Evolutionary conservation across 2,329 filamentous ascomycete species (phyloP), one percentile per base, ranked within the genome.

Genomic region (Lojkania enalia): DNA sequence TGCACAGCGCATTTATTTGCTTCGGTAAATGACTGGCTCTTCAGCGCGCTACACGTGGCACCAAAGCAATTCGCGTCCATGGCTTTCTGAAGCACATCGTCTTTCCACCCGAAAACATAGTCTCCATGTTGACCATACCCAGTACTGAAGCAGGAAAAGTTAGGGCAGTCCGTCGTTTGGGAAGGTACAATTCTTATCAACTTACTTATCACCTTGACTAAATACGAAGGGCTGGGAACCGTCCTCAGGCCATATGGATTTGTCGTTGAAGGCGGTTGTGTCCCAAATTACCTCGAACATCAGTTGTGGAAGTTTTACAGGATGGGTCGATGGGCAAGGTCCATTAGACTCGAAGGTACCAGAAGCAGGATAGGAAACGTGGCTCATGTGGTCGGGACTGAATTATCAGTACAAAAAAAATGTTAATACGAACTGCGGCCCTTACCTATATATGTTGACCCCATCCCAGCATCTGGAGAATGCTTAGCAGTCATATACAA

Each of bases 351-450:
- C 30, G 25, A 51, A 49, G 21, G 16, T 38, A 2, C 48, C 45
- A 13, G 6, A 55, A 4, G 9, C 64, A 32, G 85, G 85, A 64
- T 78, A 87, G 16, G 72, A 39, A 77, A 84, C 84, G 75, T 87
- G 87, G 52, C 77, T 75, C 64, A 76, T 71, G 15, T 16, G 25
- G n/a, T 27, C 7, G n/a, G 23, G 7, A 27, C 7, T 7, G 23
- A 27, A 27, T 7, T 27, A 27, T 27, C 23, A 27, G 7, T 27
- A 27, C 23, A 9, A 7, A 27, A 27, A 27, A 7, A n/a, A 27
- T 27, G 23, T 27, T n/a, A 27, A n/a, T n/a, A n/a, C n/a, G n/a
- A n/a, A n/a, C n/a, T n/a, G n/a, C n/a, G n/a, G n/a, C n/a, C n/a
- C n/a, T n/a, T n/a, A n/a, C n/a, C n/a, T n/a, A n/a, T n/a, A n/a